Conservation (phyloP, 306 rosid species). For the Glycyrrhiza uralensis region DNA sequence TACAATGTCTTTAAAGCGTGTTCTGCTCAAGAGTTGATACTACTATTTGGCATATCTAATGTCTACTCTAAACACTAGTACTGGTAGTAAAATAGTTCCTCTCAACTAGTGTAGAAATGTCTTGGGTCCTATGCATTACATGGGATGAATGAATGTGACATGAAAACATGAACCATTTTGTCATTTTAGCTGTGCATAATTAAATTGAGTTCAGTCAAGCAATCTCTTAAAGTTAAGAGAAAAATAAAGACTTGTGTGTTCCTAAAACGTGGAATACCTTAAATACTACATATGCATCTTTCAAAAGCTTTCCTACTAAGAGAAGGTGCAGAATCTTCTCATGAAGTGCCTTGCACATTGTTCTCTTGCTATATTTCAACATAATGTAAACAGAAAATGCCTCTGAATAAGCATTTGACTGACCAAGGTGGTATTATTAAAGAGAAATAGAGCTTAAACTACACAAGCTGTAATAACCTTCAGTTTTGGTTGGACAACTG, state of each 20-base stretch:
- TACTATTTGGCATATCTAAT: not conserved
- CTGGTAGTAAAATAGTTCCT: not conserved
- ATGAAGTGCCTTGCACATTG: conserved; percentile 82
- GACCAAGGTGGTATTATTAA: conserved; percentile 72
- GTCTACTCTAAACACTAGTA: not conserved
- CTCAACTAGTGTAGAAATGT: not conserved
- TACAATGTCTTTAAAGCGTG: not conserved
- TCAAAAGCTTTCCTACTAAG: conserved; percentile 72
- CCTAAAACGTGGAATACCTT: conserved; percentile 58
- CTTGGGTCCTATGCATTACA: not conserved
- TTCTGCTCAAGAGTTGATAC: not conserved
- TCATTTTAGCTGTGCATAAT: not conserved
- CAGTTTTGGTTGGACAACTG: no score
- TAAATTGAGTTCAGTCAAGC: not conserved
- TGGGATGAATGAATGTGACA: not conserved
- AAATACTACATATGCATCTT: conserved; percentile 89
- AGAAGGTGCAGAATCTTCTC: conserved; percentile 85
- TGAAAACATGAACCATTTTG: not conserved
- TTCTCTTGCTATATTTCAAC: conserved; percentile 67
- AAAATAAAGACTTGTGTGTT: conserved; percentile 20
- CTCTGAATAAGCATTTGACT: conserved; percentile 62
- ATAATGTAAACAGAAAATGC: conserved; percentile 82
- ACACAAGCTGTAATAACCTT: no score
- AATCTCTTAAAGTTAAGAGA: no score
- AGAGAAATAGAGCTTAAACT: conserved; percentile 31